A percentile compares a stretch with the other conserved stretches of the same genome.
Evolutionary conservation across 805 yeast species (phyloP).

Genomic region (Maudiozyma barnettii): DNA sequence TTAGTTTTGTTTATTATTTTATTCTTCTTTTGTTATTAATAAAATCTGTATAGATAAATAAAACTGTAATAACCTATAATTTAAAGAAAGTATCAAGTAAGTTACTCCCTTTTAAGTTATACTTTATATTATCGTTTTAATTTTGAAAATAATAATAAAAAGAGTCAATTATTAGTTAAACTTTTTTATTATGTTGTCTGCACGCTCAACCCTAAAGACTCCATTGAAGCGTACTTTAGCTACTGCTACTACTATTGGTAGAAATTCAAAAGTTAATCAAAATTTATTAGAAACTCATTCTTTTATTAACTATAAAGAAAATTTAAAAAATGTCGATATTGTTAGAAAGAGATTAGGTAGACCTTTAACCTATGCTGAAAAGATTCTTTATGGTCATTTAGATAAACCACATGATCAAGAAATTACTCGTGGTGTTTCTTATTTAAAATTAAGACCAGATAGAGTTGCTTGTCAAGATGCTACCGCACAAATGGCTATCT

Average conservation of each 20-base stretch:
- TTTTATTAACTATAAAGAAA: slow-evolving; percentile 85
- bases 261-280: slow-evolving; percentile 70
- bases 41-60: no score
- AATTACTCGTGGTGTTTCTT: slow-evolving; percentile 78
- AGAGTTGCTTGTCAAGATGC: slow-evolving; percentile 99
- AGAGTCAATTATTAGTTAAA: no score
- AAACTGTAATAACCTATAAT: no score
- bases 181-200: slow-evolving; percentile 23
- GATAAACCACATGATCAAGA: slow-evolving; percentile 86
- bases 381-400: slow-evolving; percentile 88
- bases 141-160: no score
- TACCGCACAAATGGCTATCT: slow-evolving; percentile 95
- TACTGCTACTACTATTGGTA: slow-evolving; percentile 33
- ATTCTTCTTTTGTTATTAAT: no score
- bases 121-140: no score
- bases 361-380: slow-evolving; percentile 93
- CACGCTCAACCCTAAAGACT: slow-evolving; percentile 22
- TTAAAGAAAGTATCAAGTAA: no score
- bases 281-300: slow-evolving; percentile 76
- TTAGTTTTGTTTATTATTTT: no score
- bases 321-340: slow-evolving; percentile 77
- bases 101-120: no score
- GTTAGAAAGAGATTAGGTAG: slow-evolving; percentile 73
- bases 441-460: slow-evolving; percentile 91
- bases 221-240: slow-evolving; percentile 32